These are phyloP conservation scores for Thielaviopsis ethacetica DNA, from an alignment of 2,329 filamentous ascomycete species.

Conservation along the genomic window DNA sequence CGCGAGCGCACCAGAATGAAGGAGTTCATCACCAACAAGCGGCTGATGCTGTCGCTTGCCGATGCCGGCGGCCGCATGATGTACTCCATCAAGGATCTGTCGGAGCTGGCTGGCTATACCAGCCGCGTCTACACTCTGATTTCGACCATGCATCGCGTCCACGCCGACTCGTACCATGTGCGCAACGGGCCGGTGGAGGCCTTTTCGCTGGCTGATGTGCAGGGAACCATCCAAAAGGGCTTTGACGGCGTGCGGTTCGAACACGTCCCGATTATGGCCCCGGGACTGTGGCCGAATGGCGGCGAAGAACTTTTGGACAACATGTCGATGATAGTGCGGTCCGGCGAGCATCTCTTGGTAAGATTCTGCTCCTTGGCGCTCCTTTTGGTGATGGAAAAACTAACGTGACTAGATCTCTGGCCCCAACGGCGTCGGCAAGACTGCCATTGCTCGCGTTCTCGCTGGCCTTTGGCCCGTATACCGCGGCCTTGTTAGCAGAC, in stretches of 20 bases:
- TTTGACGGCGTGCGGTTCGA: conserved; percentile 91
- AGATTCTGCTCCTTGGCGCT: conserved; percentile 14
- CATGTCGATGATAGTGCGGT: conserved; percentile 74
- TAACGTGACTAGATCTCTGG: conserved; percentile 51
- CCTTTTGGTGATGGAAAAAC: background rate
- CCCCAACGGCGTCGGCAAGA: conserved; percentile 88
- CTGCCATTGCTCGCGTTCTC: conserved; percentile 69
- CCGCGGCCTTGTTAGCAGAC: conserved; percentile 76
- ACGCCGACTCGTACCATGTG: conserved; percentile 73
- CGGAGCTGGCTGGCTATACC: conserved; percentile 88
- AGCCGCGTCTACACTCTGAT: conserved; percentile 92
- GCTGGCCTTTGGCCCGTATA: conserved; percentile 95
- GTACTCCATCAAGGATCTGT: conserved; percentile 98
- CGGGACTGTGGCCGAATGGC: conserved; percentile 70
- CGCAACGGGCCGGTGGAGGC: conserved; percentile 54
- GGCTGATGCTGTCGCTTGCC: conserved; percentile 90
- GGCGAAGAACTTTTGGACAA: conserved; percentile 85
- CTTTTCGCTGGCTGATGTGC: conserved; percentile 78
- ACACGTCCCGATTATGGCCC: conserved; percentile 83
- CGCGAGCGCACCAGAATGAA: conserved; percentile 83
- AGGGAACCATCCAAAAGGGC: conserved; percentile 85
- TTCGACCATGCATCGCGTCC: conserved; percentile 82
- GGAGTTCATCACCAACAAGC: conserved; percentile 97
- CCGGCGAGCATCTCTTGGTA: conserved; percentile 74
- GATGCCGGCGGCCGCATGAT: conserved; percentile 97